These are phyloP conservation scores for Neopestalotiopsis sp. DNA, from an alignment of 2,329 filamentous ascomycete genomes.

Conservation along the genomic window DNA sequence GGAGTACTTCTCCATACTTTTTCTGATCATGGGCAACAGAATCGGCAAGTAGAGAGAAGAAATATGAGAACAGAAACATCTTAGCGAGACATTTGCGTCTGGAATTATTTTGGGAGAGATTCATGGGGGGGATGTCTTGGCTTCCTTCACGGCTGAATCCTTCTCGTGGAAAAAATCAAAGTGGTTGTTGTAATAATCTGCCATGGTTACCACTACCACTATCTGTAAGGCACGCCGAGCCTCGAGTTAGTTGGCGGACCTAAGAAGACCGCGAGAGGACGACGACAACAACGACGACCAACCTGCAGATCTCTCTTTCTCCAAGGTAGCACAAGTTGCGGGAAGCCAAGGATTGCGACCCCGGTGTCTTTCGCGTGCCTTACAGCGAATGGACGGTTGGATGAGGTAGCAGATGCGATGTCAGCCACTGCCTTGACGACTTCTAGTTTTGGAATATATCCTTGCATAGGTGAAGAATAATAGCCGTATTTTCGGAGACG, in stretches of 20 bases:
- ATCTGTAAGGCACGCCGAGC: neutral
- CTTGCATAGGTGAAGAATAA: neutral
- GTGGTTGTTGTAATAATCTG: neutral
- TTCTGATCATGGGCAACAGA: neutral
- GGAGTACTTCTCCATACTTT: neutral
- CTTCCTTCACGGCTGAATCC: neutral
- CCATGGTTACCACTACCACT: neutral
- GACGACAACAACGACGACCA: too few relatives aligned
- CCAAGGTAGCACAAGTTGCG: neutral
- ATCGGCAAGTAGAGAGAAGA: neutral
- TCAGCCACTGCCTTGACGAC: slow-evolving; percentile 6
- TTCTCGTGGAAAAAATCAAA: neutral
- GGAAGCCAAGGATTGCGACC: neutral
- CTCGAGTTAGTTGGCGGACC: neutral
- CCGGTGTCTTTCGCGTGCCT: slow-evolving; percentile 2
- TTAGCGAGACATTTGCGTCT: neutral
- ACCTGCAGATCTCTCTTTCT: neutral
- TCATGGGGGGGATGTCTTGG: neutral
- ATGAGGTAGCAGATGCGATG: neutral
- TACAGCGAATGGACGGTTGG: neutral
- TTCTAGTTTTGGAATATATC: slow-evolving; percentile 1
- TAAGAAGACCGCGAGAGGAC: neutral
- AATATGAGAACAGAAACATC: neutral
- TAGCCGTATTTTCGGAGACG: neutral
- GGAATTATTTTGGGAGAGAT: neutral